These are phyloP conservation scores for Raddia distichophylla DNA, from an alignment of 176 grass and related monocot species.

Conservation along the genomic window DNA sequence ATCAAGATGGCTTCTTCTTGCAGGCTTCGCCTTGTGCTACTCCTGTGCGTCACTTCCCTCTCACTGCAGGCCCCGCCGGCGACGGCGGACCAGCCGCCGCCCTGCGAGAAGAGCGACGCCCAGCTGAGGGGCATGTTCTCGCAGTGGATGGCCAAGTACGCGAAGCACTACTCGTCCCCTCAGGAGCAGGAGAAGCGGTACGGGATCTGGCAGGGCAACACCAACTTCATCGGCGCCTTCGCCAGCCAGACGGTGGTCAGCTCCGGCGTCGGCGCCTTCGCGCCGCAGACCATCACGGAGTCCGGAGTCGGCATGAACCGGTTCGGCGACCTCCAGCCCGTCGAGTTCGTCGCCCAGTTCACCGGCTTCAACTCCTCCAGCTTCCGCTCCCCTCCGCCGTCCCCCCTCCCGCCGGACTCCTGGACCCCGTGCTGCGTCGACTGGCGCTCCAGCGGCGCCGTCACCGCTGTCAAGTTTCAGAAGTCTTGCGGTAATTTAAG, in stretches of 20 bases:
- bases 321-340: conserved; percentile 35
- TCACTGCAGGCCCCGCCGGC: not conserved
- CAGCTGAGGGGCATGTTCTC: conserved; percentile 11
- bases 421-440: conserved; percentile 40
- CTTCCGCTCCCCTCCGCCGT: not conserved
- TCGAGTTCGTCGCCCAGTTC: conserved; percentile 23
- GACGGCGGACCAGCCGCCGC: not conserved
- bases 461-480: conserved; percentile 43
- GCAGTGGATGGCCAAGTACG: conserved; percentile 28
- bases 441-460: conserved; percentile 41
- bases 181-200: conserved; percentile 22
- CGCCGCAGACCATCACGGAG: conserved; percentile 16
- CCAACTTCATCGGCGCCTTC: conserved; percentile 37
- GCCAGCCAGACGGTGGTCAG: not conserved
- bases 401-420: not conserved
- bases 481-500: not conserved
- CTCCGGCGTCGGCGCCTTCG: conserved; percentile 16
- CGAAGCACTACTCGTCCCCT: not conserved
- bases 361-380: conserved; percentile 13
- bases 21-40: not conserved
- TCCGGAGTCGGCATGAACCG: conserved; percentile 38
- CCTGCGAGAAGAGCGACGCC: not conserved
- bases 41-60: conserved; percentile 11
- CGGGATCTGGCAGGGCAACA: conserved; percentile 30
- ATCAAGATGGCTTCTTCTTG: conserved; percentile 29